A percentile compares a stretch with the other conserved stretches of the same genome.
Evolutionary conservation across 176 grass and related monocot genomes (phyloP).

Genomic region (Lolium multiflorum): DNA sequence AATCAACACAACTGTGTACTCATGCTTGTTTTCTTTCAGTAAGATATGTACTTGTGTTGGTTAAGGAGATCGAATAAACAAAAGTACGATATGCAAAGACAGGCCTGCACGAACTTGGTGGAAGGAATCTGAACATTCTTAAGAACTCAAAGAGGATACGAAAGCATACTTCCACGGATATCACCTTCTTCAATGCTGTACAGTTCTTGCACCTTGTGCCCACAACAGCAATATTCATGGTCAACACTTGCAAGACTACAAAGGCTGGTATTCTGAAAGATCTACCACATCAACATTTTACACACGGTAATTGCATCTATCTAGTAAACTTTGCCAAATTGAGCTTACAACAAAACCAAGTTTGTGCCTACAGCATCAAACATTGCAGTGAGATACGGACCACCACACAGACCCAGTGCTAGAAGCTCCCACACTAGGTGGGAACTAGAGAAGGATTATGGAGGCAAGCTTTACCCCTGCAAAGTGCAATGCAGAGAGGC

Average conservation of each 20-base stretch:
- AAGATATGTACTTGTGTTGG: neutral
- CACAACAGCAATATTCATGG: conserved; percentile 2
- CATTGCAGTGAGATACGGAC: too few relatives aligned
- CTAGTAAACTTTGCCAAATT: neutral
- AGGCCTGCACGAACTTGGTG: conserved; percentile 61
- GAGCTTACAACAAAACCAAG: neutral
- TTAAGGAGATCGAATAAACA: conserved; percentile 54
- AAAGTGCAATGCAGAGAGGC: too few relatives aligned
- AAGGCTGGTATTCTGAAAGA: conserved; percentile 8
- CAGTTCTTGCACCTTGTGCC: conserved; percentile 4
- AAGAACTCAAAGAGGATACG: conserved; percentile 37
- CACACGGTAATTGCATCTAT: conserved; percentile 2
- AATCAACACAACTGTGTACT: neutral
- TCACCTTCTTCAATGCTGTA: conserved; percentile 32
- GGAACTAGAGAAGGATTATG: too few relatives aligned
- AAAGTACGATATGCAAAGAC: conserved; percentile 28
- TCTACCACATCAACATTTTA: conserved; percentile 10
- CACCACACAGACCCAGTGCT: too few relatives aligned
- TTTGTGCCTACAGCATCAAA: too few relatives aligned
- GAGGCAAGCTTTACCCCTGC: too few relatives aligned
- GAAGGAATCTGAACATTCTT: conserved; percentile 58
- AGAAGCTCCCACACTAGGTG: too few relatives aligned
- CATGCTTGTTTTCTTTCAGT: conserved; percentile 26
- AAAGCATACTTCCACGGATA: neutral
- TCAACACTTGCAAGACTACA: neutral